phyloP scores from a whole-genome alignment of 1,284 basidiomycete species.

The Ceratobasidium papillatum region DNA sequence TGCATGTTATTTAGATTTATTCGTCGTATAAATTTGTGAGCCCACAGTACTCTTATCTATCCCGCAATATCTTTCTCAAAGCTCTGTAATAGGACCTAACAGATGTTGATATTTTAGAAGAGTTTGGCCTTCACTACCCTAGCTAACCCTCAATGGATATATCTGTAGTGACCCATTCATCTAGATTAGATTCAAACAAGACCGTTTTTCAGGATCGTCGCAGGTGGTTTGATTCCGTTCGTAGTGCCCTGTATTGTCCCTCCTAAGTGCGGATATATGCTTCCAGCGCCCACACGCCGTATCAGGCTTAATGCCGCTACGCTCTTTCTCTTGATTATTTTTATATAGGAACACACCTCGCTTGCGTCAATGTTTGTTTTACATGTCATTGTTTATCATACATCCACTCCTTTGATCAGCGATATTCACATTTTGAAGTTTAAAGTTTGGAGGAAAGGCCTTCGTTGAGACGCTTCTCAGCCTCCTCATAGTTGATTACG shows the following conservation, averaged over 20 bases:
- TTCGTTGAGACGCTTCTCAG: constrained; percentile 71
- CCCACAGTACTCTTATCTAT: no score
- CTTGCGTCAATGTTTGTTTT: not conserved
- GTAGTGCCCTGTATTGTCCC: no score
- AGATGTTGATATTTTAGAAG: not conserved
- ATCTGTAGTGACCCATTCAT: no score
- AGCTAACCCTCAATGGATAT: not conserved
- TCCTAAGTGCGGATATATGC: no score
- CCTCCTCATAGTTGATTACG: constrained; percentile 85
- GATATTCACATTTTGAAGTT: not conserved
- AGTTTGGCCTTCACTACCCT: not conserved
- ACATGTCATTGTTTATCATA: not conserved
- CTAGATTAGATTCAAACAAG: no score
- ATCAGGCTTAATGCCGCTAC: no score
- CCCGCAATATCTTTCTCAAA: no score
- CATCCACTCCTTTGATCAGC: constrained; percentile 9
- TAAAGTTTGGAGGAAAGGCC: constrained; percentile 46
- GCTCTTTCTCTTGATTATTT: no score
- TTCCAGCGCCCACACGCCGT: no score
- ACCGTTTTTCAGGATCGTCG: no score
- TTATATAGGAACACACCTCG: not conserved
- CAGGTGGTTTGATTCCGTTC: no score
- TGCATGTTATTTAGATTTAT: not conserved
- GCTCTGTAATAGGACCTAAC: not conserved
- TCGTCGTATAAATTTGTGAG: constrained; percentile 3